A percentile compares a stretch with the other conserved stretches of the same genome.
phyloP scores from a whole-genome alignment of 1,284 basidiomycete species.

The Grifola frondosa region DNA sequence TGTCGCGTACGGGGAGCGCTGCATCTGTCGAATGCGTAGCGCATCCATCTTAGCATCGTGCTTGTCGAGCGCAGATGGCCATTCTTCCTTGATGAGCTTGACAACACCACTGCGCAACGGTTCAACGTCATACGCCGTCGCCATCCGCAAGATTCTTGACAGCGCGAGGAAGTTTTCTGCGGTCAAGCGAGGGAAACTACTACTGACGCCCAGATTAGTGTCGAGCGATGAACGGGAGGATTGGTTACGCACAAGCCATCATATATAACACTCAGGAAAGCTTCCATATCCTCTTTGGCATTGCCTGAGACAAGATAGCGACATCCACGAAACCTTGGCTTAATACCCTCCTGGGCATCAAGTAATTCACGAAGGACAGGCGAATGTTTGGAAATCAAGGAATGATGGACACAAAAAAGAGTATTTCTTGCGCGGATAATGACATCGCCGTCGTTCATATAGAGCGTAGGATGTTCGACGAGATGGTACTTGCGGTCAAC shows the following conservation, averaged over 20 bases:
- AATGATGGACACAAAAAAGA: slow-evolving; percentile 30
- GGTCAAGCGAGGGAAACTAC: slow-evolving; percentile 14
- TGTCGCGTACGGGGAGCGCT: slow-evolving; percentile 3
- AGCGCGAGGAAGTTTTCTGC: slow-evolving; percentile 25
- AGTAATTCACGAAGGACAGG: slow-evolving; percentile 27
- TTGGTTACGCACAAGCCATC: slow-evolving; percentile 29
- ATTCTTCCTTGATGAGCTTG: slow-evolving; percentile 29
- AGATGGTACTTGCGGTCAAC: too few species aligned
- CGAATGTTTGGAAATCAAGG: slow-evolving; percentile 28
- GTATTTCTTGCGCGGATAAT: slow-evolving; percentile 22
- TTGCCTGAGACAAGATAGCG: too few species aligned
- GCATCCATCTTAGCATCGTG: slow-evolving; percentile 28
- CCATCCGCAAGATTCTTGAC: slow-evolving; percentile 25
- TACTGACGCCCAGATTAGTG: slow-evolving; percentile 10
- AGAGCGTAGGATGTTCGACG: slow-evolving; percentile 27
- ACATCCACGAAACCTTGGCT: too few species aligned
- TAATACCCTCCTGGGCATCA: too few species aligned
- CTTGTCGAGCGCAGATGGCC: slow-evolving; percentile 28
- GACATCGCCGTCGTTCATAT: slow-evolving; percentile 33
- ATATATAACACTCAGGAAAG: slow-evolving; percentile 28
- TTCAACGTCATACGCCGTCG: slow-evolving; percentile 29
- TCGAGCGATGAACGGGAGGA: slow-evolving; percentile 12
- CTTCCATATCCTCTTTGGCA: slow-evolving; percentile 27
- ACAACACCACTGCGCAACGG: slow-evolving; percentile 26
- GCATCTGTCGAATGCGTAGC: slow-evolving; percentile 15